A percentile compares a stretch with the other conserved stretches of the same genome.
These are phyloP conservation scores for Fusarium proliferatum DNA, from an alignment of 2,329 filamentous ascomycete genomes.

Conservation along the genomic window DNA sequence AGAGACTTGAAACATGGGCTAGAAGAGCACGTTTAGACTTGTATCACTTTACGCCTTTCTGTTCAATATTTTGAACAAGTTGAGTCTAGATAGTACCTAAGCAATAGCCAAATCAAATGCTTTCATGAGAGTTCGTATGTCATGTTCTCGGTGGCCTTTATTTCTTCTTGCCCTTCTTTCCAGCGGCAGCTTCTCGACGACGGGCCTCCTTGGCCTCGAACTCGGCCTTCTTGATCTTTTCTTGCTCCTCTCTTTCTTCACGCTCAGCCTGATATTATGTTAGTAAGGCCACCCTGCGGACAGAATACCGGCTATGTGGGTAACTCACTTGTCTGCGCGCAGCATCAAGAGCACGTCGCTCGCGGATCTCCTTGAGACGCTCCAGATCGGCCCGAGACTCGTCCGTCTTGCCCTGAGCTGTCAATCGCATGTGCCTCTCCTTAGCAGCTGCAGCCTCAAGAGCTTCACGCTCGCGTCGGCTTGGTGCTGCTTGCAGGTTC, in stretches of 20 bases:
- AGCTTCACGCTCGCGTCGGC: constrained; percentile 74
- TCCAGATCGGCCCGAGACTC: constrained; percentile 92
- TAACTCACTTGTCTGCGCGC: constrained; percentile 78
- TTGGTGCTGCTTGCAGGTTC: constrained; percentile 61
- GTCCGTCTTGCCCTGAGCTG: constrained; percentile 95
- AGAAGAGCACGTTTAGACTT: background rate
- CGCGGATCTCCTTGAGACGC: constrained; percentile 81
- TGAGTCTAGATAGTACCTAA: background rate
- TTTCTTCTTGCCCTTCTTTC: constrained; percentile 63
- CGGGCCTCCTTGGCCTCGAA: constrained; percentile 64
- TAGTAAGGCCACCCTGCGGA: constrained; percentile 19
- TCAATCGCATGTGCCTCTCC: constrained; percentile 90
- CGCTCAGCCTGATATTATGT: constrained; percentile 62
- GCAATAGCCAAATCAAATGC: background rate
- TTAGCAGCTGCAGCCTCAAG: constrained; percentile 88
- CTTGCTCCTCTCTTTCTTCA: constrained; percentile 65
- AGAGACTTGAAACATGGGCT: background rate
- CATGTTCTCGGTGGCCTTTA: constrained; percentile 33
- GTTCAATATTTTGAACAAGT: background rate
- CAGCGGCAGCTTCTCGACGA: constrained; percentile 63
- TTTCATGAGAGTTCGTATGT: constrained; percentile 4
- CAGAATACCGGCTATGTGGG: too few species aligned
- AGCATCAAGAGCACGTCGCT: constrained; percentile 87
- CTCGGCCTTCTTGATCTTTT: constrained; percentile 61
- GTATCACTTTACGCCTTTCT: background rate